These are phyloP conservation scores for Papilionanthe hybrid DNA, from an alignment of 116 monocot genomes.

Conservation along the genomic window DNA sequence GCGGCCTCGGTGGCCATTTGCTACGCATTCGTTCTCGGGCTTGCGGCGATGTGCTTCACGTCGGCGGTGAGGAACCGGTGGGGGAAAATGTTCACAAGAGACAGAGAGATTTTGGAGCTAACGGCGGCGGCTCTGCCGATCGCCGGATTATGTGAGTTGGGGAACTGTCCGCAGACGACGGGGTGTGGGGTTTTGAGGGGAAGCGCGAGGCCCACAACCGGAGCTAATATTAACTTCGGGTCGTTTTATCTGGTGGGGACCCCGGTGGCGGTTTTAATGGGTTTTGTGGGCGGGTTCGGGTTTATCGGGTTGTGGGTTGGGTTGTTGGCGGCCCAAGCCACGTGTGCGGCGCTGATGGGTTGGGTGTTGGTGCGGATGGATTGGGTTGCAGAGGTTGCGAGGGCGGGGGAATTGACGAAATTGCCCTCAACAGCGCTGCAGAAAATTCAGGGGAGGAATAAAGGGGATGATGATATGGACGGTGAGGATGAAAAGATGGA, in stretches of 20 bases:
- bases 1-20: constrained; percentile 33
- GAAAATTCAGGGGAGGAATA: background rate
- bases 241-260: constrained; percentile 76
- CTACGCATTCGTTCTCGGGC: constrained; percentile 33
- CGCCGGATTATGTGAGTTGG: constrained; percentile 78
- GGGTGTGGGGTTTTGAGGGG: constrained; percentile 82
- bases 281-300: constrained; percentile 48
- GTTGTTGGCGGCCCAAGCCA: constrained; percentile 64
- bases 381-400: constrained; percentile 54
- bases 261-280: constrained; percentile 60
- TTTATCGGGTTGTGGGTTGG: constrained; percentile 77
- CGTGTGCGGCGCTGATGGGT: constrained; percentile 54
- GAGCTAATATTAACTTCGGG: constrained; percentile 73
- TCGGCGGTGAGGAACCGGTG: constrained; percentile 49
- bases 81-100: constrained; percentile 65
- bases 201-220: constrained; percentile 58
- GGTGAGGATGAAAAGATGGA: background rate
- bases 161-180: constrained; percentile 90
- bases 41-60: constrained; percentile 54
- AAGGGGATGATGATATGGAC: background rate
- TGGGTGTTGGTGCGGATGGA: constrained; percentile 41
- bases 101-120: constrained; percentile 48
- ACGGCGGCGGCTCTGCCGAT: constrained; percentile 71
- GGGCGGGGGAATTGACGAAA: constrained; percentile 46
- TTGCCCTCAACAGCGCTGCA: background rate